Percentiles rank a stretch among this genome's conserved stretches.
phyloP scores from a whole-genome alignment of 106 monocot genomes.

The Triglochin maritima region DNA sequence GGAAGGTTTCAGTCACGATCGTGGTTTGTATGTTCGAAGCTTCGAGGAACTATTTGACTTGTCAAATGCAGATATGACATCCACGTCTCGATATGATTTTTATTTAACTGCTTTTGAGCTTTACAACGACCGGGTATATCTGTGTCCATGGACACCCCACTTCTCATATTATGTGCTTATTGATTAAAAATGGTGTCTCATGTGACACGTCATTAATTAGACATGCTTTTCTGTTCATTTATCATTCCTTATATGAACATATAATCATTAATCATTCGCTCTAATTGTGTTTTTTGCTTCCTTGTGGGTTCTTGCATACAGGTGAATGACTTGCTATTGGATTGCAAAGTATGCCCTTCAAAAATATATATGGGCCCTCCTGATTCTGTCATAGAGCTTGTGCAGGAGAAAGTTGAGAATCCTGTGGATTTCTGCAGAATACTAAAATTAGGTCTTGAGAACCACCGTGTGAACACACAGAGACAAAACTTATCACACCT shows the following conservation, averaged over 20 bases:
- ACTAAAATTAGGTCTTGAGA: conserved; percentile 54
- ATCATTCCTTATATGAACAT: too few species aligned
- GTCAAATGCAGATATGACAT: conserved; percentile 76
- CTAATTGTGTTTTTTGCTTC: background rate
- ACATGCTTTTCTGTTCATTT: too few species aligned
- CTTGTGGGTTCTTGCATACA: conserved; percentile 11
- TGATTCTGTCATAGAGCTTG: conserved; percentile 51
- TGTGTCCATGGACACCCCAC: background rate
- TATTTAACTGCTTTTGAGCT: conserved; percentile 76
- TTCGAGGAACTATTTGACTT: conserved; percentile 99
- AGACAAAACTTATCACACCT: conserved; percentile 60
- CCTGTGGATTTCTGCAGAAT: conserved; percentile 68
- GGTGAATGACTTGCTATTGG: conserved; percentile 67
- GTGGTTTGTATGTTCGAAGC: conserved; percentile 79
- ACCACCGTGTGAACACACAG: conserved; percentile 32
- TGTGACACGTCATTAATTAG: too few species aligned
- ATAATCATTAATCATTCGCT: background rate
- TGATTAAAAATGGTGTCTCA: too few species aligned
- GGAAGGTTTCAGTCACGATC: conserved; percentile 92
- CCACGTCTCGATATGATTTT: conserved; percentile 66
- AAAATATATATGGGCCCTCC: conserved; percentile 42
- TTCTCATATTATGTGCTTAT: too few species aligned
- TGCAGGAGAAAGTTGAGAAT: conserved; percentile 75
- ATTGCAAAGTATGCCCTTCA: conserved; percentile 21
- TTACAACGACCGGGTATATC: conserved; percentile 82